Percentiles rank a stretch among this genome's conserved stretches.
Evolutionary conservation across 331 rosid genomes (phyloP).

Genomic region (Quercus tomentella): DNA sequence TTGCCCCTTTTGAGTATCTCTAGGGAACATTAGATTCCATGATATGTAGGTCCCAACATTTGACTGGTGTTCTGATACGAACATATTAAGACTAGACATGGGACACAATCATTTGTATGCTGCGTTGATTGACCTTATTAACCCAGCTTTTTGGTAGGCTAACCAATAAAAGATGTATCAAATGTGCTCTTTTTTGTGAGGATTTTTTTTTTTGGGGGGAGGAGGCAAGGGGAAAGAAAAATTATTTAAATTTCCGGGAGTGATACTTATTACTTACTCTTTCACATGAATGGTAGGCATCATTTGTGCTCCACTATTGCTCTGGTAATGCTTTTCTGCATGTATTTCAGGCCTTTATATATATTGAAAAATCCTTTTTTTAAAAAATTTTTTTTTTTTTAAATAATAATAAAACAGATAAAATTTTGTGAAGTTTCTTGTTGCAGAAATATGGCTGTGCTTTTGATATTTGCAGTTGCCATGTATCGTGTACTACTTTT

Average conservation of each 20-base stretch:
- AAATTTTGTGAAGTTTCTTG: not conserved
- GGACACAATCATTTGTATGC: not conserved
- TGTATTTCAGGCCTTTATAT: not conserved
- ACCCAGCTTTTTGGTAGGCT: not conserved
- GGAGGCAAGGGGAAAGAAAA: not conserved
- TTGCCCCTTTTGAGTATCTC: no score
- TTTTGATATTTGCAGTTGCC: not conserved
- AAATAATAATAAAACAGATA: not conserved
- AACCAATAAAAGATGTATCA: not conserved
- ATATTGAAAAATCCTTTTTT: not conserved
- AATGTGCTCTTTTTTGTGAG: not conserved
- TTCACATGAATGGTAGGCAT: not conserved
- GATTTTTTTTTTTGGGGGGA: not conserved
- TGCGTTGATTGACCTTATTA: not conserved
- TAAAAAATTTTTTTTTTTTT: not conserved
- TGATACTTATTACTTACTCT: not conserved
- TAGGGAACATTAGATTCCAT: not conserved
- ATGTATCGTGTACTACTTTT: not conserved
- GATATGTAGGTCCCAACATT: not conserved
- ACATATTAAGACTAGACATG: not conserved
- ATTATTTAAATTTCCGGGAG: not conserved
- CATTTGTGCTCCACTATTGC: not conserved
- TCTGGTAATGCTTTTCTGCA: not conserved
- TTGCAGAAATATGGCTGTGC: not conserved
- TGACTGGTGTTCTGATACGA: not conserved